Conservation (phyloP, 2,329 filamentous ascomycete genomes). For the Cadophora luteo-olivacea region DNA sequence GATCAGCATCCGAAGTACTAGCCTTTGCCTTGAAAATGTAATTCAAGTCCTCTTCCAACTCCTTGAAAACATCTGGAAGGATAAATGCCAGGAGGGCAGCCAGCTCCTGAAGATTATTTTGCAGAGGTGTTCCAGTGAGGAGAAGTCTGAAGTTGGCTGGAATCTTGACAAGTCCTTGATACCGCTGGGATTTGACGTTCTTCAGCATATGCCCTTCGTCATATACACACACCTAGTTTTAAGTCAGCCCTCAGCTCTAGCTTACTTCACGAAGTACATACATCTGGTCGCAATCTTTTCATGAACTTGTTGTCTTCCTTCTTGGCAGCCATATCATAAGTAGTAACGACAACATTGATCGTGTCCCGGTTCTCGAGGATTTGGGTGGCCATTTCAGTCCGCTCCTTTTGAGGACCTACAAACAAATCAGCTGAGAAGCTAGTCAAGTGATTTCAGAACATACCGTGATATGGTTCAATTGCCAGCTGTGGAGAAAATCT, state of each 20-base stretch:
- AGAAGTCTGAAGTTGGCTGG: conserved; percentile 83
- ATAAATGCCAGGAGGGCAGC: conserved; percentile 93
- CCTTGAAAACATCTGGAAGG: conserved; percentile 81
- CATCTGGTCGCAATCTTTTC: conserved; percentile 59
- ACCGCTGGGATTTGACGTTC: conserved; percentile 83
- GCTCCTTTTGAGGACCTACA: conserved; percentile 68
- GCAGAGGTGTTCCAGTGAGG: conserved; percentile 87
- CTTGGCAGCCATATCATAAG: conserved; percentile 68
- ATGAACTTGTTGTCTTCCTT: conserved; percentile 69
- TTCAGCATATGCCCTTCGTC: conserved; percentile 96
- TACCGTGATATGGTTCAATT: conserved; percentile 71
- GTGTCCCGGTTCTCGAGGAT: conserved; percentile 68
- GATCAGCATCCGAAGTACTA: conserved; percentile 77
- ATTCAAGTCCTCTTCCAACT: conserved; percentile 78
- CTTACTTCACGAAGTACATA: conserved; percentile 35
- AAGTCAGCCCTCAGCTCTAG: conserved; percentile 25
- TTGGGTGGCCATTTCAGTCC: conserved; percentile 70
- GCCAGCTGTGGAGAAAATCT: conserved; percentile 81
- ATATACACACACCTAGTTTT: conserved; percentile 63
- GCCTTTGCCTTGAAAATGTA: conserved; percentile 93
- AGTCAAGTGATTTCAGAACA: not conserved
- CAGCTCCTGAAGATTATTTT: conserved; percentile 94
- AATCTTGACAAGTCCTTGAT: conserved; percentile 79
- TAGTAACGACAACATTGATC: conserved; percentile 76
- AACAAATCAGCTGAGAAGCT: conserved; percentile 17